Base-by-base conservation (phyloP, 148 eudicot species). In the Salicornia ramosissima region DNA sequence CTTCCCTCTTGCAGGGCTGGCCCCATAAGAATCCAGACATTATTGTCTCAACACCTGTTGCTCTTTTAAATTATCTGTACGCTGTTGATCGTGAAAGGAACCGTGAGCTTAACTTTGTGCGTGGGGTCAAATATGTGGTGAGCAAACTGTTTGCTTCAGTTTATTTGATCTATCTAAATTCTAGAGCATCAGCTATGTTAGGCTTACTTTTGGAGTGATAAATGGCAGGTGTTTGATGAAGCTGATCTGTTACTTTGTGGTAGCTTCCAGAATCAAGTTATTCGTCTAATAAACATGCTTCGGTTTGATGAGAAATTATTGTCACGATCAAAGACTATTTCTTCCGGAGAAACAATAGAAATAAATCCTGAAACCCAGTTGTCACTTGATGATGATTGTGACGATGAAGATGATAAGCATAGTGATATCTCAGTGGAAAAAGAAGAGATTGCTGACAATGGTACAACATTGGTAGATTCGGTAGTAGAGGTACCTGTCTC, bases 171-270 rank as follows among this genome's bases (percentile, higher is more conserved):
- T 29, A 16, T 8, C 25, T 46, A 42, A 42, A n/a, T n/a, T n/a
- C n/a, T n/a, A n/a, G n/a, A 10, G 22, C 49, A 43, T 63, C 53
- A 22, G 22, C 11, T 26, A 45, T 70, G 43, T 40, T n/a, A 16
- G 31, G 36, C 36, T 71, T 59, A 30, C 64, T 43, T 50, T 60
- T 69, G 54, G 28, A 57, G 50, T 29, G 10, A 64, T 46, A 34
- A 47, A 74, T 81, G 51, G 18, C 80, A 93, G 98, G 98, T 93
- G 34, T 93, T 93, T 79, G 98, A 93, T 84, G 98, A 93, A 85
- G 98, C 95, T 24, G 98, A 90, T 76, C 76, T 93, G 81, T 73
- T 90, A 65, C 95, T 93, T 28, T 88, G 96, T 74, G 96, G 98
- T 62, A 85, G 98, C 72, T 93, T 90, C 70, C 95, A 87, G 79